Evolutionary conservation across 345 rosid genomes (phyloP), one percentile per base, ranked within the genome.

Genomic region (Tarenaya hassleriana): DNA sequence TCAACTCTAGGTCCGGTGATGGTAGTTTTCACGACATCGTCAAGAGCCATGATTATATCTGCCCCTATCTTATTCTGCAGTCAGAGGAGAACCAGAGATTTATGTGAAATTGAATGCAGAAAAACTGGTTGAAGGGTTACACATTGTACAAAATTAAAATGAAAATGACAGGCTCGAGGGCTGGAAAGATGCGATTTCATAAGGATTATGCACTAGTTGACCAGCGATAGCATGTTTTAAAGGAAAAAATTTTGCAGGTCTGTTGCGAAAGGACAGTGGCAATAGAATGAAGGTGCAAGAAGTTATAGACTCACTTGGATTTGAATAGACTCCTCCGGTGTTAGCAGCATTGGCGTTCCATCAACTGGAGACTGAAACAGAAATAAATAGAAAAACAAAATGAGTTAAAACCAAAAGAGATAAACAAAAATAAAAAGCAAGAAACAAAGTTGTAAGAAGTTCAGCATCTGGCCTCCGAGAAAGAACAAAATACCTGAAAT

Each of bases 31-130:
- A 85, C 95, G 15, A 82, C 95, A 77, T 85, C 95, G 69, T 85
- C 89, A 47, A 82, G 89, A 43, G 95, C 95, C 95, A 85, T 82
- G 56, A 85, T 85, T 49, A 85, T 82, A 73, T 85, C 89, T 37
- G 95, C 95, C 55, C 95, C 95, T 52, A 85, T 82, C 69, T 78
- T 77, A 56, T 82, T 85, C 95, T 85, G 84, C 53, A 72, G 24
- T 35, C 43, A 42, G 47, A 21, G 48, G 32, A 16, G 41, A 41
- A 10, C 2, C 41, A 15, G 5, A 42, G 4, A 35, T 35, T 10
- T 11, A 35, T 35, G 13, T 10, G 11, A 35, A 24, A 24, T 24
- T 24, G 3, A 2, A 24, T 24, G 5, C 5, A 24, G 5, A 24
- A 24, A 5, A 24, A 5, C 29, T 2, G 29, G n/a, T n/a, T n/a